Evolutionary conservation across 768 basidiomycete species (phyloP).

Genomic region (Collybia sp.): DNA sequence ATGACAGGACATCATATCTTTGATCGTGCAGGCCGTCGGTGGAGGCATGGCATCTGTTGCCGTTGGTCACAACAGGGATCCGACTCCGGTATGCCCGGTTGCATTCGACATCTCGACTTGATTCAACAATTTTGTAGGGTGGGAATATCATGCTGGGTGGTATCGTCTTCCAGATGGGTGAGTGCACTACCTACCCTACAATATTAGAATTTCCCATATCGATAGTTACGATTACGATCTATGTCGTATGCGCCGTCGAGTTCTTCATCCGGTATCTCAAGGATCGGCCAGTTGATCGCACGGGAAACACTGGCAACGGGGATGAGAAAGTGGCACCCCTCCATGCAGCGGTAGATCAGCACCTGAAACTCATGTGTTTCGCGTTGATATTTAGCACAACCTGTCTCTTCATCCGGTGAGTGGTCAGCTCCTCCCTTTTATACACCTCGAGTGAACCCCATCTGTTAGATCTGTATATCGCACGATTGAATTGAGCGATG

Average conservation of each 20-base stretch:
- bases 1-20: slow-evolving; percentile 47
- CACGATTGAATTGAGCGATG: slow-evolving; percentile 44
- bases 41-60: slow-evolving; percentile 49
- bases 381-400: slow-evolving; percentile 34
- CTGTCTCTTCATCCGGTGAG: slow-evolving; percentile 43
- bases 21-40: slow-evolving; percentile 62
- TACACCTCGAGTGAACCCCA: neutral
- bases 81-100: slow-evolving; percentile 9
- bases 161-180: slow-evolving; percentile 54
- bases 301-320: neutral
- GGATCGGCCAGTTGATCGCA: slow-evolving; percentile 26
- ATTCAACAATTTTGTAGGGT: slow-evolving; percentile 10
- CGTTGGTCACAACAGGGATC: slow-evolving; percentile 8
- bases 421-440: too few species aligned
- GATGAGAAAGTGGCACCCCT: slow-evolving; percentile 1
- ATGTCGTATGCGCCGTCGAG: slow-evolving; percentile 34
- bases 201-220: neutral
- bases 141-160: slow-evolving; percentile 51
- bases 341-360: slow-evolving; percentile 9
- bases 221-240: slow-evolving; percentile 38
- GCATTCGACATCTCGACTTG: neutral
- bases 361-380: slow-evolving; percentile 24
- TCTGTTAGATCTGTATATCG: slow-evolving; percentile 43
- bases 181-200: slow-evolving; percentile 5
- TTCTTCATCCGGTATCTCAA: slow-evolving; percentile 37